Base-by-base conservation (phyloP, 2,329 filamentous ascomycete genomes). In the Chrysoporthe puriensis region DNA sequence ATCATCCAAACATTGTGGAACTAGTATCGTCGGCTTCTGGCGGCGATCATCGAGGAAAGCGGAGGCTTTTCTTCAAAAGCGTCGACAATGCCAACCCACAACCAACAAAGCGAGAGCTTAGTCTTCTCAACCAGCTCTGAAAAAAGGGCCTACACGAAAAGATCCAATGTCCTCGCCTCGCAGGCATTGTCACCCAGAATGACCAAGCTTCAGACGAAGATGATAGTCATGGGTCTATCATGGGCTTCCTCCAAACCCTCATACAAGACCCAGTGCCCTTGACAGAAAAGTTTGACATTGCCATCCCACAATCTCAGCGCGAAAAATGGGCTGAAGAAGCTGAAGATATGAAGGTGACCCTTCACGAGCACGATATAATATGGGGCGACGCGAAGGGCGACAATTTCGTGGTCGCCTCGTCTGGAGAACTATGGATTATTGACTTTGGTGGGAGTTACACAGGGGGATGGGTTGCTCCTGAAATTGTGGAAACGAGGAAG, bases 361-460 rank as follows among this genome's bases (percentile, higher is more conserved):
- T 65, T 18, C 40, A 68, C 21, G 46, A 68, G 14, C 56, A 65
- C 8, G 66, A 46, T 8, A 63, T 73, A 73, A 62, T 73, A 43
- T 78, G 75, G 74, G 75, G 75, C 11, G 76, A 77, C 69, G 76
- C 63, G 3, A 77, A 78, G 65, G 66, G 74, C 2, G 71, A 72
- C 14, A 77, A 78, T 60, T 66, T 76, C n/a, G 66, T 78, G 14
- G 73, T 78, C 26, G 74, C 76, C 44, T 52, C 61, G 18, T 62
- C 73, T 14, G 72, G 74, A 7, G 70, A 78, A 61, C 72, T 74
- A 0, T 77, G 75, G 73, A 62, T 77, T 1, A 72, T 73, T 18
- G 74, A 77, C 61, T 78, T 78, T 67, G 75, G 73, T 2, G 76
- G 75, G 21, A 70, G 74, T 40, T 76, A 74, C 36, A 77, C 75